Evolutionary conservation across 305 asterid species (phyloP).

Genomic region (Fraxinus floribunda): DNA sequence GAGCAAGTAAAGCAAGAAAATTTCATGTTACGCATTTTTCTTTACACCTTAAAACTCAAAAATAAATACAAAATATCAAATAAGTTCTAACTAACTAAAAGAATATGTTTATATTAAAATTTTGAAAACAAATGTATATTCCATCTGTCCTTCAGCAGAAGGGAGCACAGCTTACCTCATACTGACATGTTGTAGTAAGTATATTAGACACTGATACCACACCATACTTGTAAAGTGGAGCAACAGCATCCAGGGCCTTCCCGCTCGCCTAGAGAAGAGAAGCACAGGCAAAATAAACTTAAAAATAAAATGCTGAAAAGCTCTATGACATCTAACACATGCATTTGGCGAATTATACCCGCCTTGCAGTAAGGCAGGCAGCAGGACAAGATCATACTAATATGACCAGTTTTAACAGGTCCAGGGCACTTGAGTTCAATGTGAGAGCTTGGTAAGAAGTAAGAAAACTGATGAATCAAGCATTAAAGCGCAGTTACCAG

Average conservation of each 20-base stretch:
- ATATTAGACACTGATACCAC: slow-evolving; percentile 81
- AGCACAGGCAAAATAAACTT: slow-evolving; percentile 4
- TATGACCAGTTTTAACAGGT: background rate
- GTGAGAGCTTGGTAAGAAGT: background rate
- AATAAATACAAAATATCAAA: background rate
- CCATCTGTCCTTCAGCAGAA: slow-evolving; percentile 7
- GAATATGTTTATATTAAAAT: slow-evolving; percentile 5
- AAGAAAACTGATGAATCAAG: slow-evolving; percentile 19
- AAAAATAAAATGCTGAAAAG: slow-evolving; percentile 9
- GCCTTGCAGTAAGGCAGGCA: background rate
- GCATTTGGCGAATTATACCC: background rate
- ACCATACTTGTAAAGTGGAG: slow-evolving; percentile 82
- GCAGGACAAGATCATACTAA: background rate
- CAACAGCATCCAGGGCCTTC: slow-evolving; percentile 83
- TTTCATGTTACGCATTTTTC: slow-evolving; percentile 22
- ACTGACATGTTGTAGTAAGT: slow-evolving; percentile 94
- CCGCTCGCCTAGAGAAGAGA: slow-evolving; percentile 59
- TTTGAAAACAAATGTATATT: background rate
- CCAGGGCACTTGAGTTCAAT: slow-evolving; percentile 1
- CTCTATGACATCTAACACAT: slow-evolving; percentile 10
- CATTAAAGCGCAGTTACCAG: slow-evolving; percentile 52
- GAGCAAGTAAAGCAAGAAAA: slow-evolving; percentile 23
- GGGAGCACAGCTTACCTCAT: slow-evolving; percentile 60
- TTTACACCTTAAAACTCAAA: slow-evolving; percentile 5
- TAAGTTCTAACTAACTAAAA: slow-evolving; percentile 2